A percentile compares a stretch with the other conserved stretches of the same genome.
These are phyloP conservation scores for Eutypella sp. DNA, from an alignment of 2,329 filamentous ascomycete genomes.

Conservation along the genomic window DNA sequence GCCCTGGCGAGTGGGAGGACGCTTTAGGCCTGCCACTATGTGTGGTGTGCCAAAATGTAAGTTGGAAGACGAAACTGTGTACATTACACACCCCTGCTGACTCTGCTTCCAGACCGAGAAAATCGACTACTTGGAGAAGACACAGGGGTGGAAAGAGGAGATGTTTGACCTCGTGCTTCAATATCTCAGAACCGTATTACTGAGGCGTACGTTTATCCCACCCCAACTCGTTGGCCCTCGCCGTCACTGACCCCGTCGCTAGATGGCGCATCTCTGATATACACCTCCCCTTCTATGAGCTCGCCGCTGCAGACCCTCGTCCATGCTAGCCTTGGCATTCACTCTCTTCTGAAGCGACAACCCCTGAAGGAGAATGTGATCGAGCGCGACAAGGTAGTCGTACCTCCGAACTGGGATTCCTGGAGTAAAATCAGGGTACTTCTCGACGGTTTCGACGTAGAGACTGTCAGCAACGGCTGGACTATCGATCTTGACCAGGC, in stretches of 20 bases:
- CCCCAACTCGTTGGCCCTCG: constrained; percentile 2
- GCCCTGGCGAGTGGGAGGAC: constrained; percentile 91
- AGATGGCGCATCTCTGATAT: constrained; percentile 83
- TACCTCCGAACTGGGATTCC: constrained; percentile 96
- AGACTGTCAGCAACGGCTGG: constrained; percentile 81
- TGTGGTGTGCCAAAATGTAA: constrained; percentile 92
- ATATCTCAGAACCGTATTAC: constrained; percentile 79
- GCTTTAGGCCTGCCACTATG: constrained; percentile 80
- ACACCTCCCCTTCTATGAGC: constrained; percentile 70
- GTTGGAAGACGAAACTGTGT: constrained; percentile 25
- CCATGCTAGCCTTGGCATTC: constrained; percentile 81
- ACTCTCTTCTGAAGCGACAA: constrained; percentile 73
- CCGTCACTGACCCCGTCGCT: constrained; percentile 15
- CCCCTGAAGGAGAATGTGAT: constrained; percentile 86
- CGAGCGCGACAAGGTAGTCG: constrained; percentile 87
- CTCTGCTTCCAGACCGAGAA: constrained; percentile 61
- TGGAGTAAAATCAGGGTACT: constrained; percentile 96
- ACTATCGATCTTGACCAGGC: constrained; percentile 70
- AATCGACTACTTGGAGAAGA: constrained; percentile 85
- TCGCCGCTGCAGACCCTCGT: constrained; percentile 75
- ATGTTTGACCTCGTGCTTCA: constrained; percentile 96
- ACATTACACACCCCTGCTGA: constrained; percentile 9
- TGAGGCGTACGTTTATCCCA: constrained; percentile 62
- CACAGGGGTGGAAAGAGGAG: constrained; percentile 89
- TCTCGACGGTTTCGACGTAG: constrained; percentile 86